Evolutionary conservation across 257 asterid genomes (phyloP), one percentile per base, ranked within the genome.

Genomic region (Nicotiana undulata): DNA sequence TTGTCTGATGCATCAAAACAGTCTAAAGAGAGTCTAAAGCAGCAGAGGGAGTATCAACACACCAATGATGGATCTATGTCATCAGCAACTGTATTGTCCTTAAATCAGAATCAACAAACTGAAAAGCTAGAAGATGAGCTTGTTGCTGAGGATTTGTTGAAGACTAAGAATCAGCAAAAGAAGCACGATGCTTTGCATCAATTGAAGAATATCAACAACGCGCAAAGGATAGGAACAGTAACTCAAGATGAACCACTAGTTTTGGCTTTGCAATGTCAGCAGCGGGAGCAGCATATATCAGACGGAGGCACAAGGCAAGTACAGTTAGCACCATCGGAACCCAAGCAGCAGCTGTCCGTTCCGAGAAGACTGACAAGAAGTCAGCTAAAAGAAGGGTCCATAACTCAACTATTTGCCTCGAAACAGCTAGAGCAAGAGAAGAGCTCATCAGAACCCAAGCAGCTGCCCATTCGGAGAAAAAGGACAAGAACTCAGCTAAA

Each of bases 1-100:
- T 17, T 6, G 63, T 56, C 63, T 7, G 63, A 18, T 56, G 63
- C 24, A 56, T 56, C n/a, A n/a, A 56, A 56, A 56, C 63, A n/a
- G 63, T 18, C 63, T 56, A 56, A 18, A 56, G 63, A n/a, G 63
- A 18, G 63, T 18, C 63, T 18, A 56, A 18, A 18, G 63, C 63
- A 56, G 63, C 63, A 56, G 31, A 65, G 91, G 87, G 16, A 15
- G 56, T 51, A 51, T 40, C 2, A 15, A 51, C 15, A 51, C 18
- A 51, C 18, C 56, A 15, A 51, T 51, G 56, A 51, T 51, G 56
- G 17, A 51, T 12, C 18, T 12, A 13, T 51, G 56, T 11, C 56
- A 51, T 51, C 56, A 51, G 56, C 56, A 51, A 11, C 18, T 13
- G 56, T 51, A 15, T 51, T 51, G 56, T 51, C 18, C 56, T 51